Evolutionary conservation across 1,139 yeast species (phyloP), one percentile per base, ranked within the genome.

Genomic region (Diutina mesorugosa): DNA sequence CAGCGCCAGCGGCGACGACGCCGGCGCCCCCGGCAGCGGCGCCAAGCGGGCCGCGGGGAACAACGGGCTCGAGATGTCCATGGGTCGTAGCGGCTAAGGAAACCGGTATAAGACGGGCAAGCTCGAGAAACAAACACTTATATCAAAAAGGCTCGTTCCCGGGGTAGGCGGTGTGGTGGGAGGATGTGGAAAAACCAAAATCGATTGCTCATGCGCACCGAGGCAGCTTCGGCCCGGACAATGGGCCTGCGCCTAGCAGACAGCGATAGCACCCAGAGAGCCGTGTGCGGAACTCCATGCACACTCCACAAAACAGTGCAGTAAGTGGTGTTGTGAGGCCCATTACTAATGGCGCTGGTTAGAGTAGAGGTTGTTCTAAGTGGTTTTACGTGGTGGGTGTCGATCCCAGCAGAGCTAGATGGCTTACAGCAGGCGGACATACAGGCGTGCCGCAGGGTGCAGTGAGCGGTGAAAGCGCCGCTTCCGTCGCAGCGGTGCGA

Each of bases 21-120:
- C 48, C 35, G 47, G 18, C 28, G 53, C 41, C 18, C 58, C 58
- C 12, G 59, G 50, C 35, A 58, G 35, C 14, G 51, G 50, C 30
- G 62, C 51, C 51, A 61, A 56, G 45, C 59, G 54, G 41, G 57
- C 56, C 38, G 57, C 61, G 8, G 63, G 62, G 54, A 61, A 61
- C 18, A 61, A 57, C 46, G 63, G 63, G 38, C 41, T 29, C 21
- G 35, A 16, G 41, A 35, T 35, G 41, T 35, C 41, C 52, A 50
- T 50, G 38, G 28, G 35, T 30, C 26, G 26, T 21, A 4, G 26
- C 26, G 26, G 26, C 26, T 21, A 21, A 4, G 3, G 26, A 21
- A 4, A 21, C 26, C 26, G 26, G 26, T 21, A 21, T 3, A 21
- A 21, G 26, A 21, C 26, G 26, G 26, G 26, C 26, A 4, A 21